Evolutionary conservation across 345 rosid genomes (phyloP), one percentile per base, ranked within the genome.

Genomic region (Angophora floribunda): DNA sequence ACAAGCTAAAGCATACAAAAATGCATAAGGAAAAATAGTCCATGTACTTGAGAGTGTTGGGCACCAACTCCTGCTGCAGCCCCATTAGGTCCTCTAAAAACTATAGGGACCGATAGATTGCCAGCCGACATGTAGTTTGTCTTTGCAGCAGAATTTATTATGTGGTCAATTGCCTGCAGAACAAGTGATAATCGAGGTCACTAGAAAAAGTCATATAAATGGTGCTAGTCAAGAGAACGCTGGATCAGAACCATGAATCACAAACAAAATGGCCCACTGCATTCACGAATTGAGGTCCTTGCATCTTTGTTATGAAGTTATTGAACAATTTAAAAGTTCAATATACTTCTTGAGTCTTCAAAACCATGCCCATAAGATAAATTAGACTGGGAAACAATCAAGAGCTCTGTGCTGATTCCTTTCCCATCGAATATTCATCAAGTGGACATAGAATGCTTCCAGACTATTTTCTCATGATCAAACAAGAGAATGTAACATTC

Each of bases 51-150:
- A 89, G 99, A 97, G 91, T 97, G 99, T 88, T 97, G 99, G 86
- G 99, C 99, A 86, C 95, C 99, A 85, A 96, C 98, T 91, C 98
- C 99, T 63, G 99, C 98, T 87, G 99, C 99, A 57, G 98, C 98
- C 90, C 99, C 99, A 93, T 97, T 97, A 84, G 99, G 98, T 89
- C 99, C 99, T 91, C 99, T 94, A 89, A 96, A 96, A 87, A 97
- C 99, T 82, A 96, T 96, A 85, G 99, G 96, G 82, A 94, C 99
- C 22, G 92, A 87, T 13, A 97, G 90, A 87, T 95, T 97, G 49
- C 99, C 99, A 87, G 98, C 93, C 90, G 99, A 97, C 98, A 96
- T 96, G 90, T 96, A 95, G 91, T 91, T 94, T 80, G 95, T 91
- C 89, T 97, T 97, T 87, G 98, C 99, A 65, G 99, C 97, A 78